Evolutionary conservation across 192 early-diverging fungal genomes (phyloP).

Genomic region (Diversispora epigaea): DNA sequence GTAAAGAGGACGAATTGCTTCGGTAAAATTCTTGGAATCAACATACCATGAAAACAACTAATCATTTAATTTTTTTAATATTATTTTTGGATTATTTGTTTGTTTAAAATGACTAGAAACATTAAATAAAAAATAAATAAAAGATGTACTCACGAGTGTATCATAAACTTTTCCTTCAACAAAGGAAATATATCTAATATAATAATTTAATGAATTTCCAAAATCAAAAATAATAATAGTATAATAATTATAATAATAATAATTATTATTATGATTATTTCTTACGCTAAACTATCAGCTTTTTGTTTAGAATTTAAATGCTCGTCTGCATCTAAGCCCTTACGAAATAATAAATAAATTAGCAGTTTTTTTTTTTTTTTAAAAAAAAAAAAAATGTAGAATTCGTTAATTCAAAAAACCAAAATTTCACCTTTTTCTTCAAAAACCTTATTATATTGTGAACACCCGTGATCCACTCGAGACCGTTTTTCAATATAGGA

Average conservation of each 20-base stretch:
- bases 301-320: constrained; percentile 47
- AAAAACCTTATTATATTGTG: constrained; percentile 53
- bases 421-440: constrained; percentile 34
- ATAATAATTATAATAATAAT: not conserved
- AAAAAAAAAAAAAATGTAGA: not conserved
- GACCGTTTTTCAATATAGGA: constrained; percentile 64
- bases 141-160: not conserved
- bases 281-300: constrained; percentile 55
- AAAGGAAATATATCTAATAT: not conserved
- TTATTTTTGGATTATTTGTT: not conserved
- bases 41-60: constrained; percentile 80
- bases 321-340: constrained; percentile 47
- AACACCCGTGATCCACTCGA: constrained; percentile 52
- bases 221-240: not conserved
- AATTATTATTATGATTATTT: not conserved
- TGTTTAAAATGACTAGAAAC: not conserved
- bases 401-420: not conserved
- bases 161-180: not conserved
- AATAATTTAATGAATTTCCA: constrained; percentile 4
- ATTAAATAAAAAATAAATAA: not conserved
- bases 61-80: constrained; percentile 2
- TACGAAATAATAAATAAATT: not conserved
- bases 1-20: constrained; percentile 70
- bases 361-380: not conserved
- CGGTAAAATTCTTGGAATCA: constrained; percentile 77